A percentile compares a stretch with the other conserved stretches of the same genome.
These are phyloP conservation scores for Zygoascus biomembranicola DNA, from an alignment of 805 yeast species.

Conservation along the genomic window DNA sequence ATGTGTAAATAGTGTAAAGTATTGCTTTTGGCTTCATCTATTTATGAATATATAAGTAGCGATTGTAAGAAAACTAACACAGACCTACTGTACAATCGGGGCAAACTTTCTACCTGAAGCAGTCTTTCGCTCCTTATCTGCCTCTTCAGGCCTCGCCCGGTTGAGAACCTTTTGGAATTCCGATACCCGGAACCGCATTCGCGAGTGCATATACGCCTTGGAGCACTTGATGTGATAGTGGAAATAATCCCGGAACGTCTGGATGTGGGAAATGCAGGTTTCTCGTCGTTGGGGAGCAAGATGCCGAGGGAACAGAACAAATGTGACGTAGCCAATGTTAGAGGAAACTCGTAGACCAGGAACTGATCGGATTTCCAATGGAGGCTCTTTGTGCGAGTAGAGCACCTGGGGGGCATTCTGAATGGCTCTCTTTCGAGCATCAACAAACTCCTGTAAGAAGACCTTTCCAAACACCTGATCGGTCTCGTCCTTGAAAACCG, in stretches of 20 bases:
- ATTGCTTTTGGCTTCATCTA: too few relatives aligned
- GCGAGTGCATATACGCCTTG: slow-evolving; percentile 94
- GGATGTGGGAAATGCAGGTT: slow-evolving; percentile 84
- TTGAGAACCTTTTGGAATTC: slow-evolving; percentile 92
- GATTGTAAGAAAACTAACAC: too few relatives aligned
- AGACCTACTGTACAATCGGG: not conserved
- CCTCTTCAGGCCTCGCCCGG: slow-evolving; percentile 91
- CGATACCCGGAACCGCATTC: slow-evolving; percentile 94
- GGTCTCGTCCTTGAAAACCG: slow-evolving; percentile 92
- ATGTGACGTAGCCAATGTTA: slow-evolving; percentile 51
- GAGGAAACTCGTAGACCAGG: slow-evolving; percentile 30
- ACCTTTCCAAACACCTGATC: slow-evolving; percentile 50
- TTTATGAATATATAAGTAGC: not conserved
- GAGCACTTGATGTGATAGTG: slow-evolving; percentile 98
- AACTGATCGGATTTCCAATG: slow-evolving; percentile 63
- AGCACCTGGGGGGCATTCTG: slow-evolving; percentile 98
- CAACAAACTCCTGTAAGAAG: slow-evolving; percentile 65
- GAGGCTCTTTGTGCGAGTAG: slow-evolving; percentile 85
- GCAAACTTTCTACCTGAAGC: slow-evolving; percentile 67
- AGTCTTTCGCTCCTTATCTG: slow-evolving; percentile 67
- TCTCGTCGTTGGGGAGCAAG: slow-evolving; percentile 68
- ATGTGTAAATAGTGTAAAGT: slow-evolving; percentile 1
- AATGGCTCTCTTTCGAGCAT: slow-evolving; percentile 89
- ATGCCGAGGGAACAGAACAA: slow-evolving; percentile 43
- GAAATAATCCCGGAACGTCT: slow-evolving; percentile 90